Evolutionary conservation across 23 red algal species (phyloP).

Genomic region (Chondrus crispus): DNA sequence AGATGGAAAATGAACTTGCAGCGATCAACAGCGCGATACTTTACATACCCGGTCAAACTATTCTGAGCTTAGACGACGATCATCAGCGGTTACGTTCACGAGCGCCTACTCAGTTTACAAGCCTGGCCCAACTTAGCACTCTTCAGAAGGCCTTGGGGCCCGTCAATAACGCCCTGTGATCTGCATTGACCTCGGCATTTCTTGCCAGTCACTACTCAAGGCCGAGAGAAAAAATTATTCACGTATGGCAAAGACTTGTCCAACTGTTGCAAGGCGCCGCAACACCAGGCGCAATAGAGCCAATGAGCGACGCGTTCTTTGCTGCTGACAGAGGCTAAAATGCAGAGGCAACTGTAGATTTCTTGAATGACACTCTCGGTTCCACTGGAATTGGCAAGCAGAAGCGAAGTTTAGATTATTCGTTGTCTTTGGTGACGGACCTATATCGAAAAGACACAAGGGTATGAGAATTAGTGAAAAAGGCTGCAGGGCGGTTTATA

Average conservation of each 20-base stretch:
- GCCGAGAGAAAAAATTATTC: not conserved
- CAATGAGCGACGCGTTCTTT: not conserved
- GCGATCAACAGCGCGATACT: not conserved
- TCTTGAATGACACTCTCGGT: not conserved
- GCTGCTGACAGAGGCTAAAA: not conserved
- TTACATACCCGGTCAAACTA: not conserved
- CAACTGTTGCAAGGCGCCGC: not conserved
- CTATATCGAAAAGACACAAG: not conserved
- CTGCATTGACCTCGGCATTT: not conserved
- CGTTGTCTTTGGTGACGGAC: not conserved
- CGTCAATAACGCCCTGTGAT: not conserved
- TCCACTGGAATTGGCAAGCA: not conserved
- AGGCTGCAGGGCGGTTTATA: not conserved
- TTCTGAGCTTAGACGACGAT: not conserved
- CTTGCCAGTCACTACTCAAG: not conserved
- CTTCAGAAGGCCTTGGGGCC: not conserved
- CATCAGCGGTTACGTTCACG: slow-evolving; percentile 6
- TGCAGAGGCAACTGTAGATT: not conserved
- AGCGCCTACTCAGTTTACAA: not conserved
- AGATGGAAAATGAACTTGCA: not conserved
- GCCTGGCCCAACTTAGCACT: not conserved
- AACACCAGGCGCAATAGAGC: not conserved
- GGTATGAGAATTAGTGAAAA: not conserved
- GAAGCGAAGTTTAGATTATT: not conserved
- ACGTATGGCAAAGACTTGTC: not conserved